phyloP scores from a whole-genome alignment of 148 eudicot genomes.

The Silene uniflora region DNA sequence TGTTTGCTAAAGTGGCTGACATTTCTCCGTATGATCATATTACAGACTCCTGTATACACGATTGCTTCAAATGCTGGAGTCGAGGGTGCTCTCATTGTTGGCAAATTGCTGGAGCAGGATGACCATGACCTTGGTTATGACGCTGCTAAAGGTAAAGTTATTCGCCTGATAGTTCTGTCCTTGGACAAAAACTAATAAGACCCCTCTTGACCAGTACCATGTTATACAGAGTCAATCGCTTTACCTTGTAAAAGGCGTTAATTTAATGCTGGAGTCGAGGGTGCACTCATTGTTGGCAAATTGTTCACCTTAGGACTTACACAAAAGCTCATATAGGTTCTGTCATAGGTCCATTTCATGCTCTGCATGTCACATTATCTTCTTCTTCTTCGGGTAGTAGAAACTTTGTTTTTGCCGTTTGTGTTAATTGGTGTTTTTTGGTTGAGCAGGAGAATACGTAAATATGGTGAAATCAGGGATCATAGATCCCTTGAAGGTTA shows the following conservation, averaged over 20 bases:
- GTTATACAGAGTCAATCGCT: too few relatives aligned
- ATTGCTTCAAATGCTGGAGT: slow-evolving; percentile 88
- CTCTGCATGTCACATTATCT: too few relatives aligned
- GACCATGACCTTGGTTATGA: slow-evolving; percentile 83
- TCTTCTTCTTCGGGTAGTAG: too few relatives aligned
- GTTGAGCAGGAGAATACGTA: slow-evolving; percentile 73
- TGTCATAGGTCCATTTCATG: too few relatives aligned
- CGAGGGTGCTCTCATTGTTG: slow-evolving; percentile 83
- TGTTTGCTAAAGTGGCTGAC: background rate
- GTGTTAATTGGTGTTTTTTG: background rate
- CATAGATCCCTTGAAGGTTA: slow-evolving; percentile 84
- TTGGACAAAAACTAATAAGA: background rate
- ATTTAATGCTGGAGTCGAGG: too few relatives aligned
- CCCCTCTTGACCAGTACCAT: too few relatives aligned
- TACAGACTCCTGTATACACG: slow-evolving; percentile 82
- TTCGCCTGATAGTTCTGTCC: background rate
- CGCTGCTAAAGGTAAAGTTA: slow-evolving; percentile 73
- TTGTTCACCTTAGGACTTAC: too few relatives aligned
- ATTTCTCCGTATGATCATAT: background rate
- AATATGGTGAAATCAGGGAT: slow-evolving; percentile 85
- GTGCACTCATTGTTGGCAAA: too few relatives aligned
- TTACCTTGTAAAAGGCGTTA: too few relatives aligned
- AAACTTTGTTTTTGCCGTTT: background rate
- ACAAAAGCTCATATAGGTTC: too few relatives aligned
- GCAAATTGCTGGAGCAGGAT: slow-evolving; percentile 83